A percentile compares a stretch with the other conserved stretches of the same genome.
phyloP scores from a whole-genome alignment of 2,329 filamentous ascomycete species.

The Fusarium verrucosum region DNA sequence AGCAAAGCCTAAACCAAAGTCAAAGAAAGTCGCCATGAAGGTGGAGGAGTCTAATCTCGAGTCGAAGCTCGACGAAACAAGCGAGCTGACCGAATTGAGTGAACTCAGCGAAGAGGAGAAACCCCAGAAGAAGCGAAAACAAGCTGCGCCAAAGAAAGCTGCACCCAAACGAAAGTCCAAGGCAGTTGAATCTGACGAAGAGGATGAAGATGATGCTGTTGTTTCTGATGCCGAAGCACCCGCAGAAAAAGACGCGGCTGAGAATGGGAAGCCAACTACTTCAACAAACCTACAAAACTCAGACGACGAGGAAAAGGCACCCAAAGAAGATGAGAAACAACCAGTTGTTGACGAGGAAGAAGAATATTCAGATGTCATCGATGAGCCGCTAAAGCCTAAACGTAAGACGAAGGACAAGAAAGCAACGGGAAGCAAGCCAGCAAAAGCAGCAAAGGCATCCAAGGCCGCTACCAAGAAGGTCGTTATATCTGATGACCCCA shows the following conservation, averaged over 20 bases:
- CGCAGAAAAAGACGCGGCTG: background rate
- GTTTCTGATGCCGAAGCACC: slow-evolving; percentile 27
- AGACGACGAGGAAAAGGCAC: slow-evolving; percentile 1
- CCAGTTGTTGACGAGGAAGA: slow-evolving; percentile 48
- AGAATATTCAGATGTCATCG: slow-evolving; percentile 68
- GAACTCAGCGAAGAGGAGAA: slow-evolving; percentile 43
- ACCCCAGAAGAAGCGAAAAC: slow-evolving; percentile 30
- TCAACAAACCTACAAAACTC: slow-evolving; percentile 9
- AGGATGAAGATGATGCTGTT: slow-evolving; percentile 13
- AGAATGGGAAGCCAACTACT: background rate
- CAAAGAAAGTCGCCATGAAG: slow-evolving; percentile 42
- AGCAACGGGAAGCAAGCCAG: slow-evolving; percentile 39
- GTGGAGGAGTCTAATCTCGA: slow-evolving; percentile 31
- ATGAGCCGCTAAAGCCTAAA: slow-evolving; percentile 71
- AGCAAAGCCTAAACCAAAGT: slow-evolving; percentile 44
- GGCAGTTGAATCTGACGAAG: slow-evolving; percentile 45
- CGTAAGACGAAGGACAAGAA: slow-evolving; percentile 61
- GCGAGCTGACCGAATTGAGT: slow-evolving; percentile 37
- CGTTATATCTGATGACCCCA: slow-evolving; percentile 59
- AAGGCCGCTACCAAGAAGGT: slow-evolving; percentile 48
- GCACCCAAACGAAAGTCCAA: slow-evolving; percentile 31
- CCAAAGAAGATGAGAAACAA: slow-evolving; percentile 35
- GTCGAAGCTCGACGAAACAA: slow-evolving; percentile 38
- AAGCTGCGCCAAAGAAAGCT: slow-evolving; percentile 17
- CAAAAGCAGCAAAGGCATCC: slow-evolving; percentile 39